Percentiles rank a stretch among this genome's conserved stretches.
Conservation (phyloP, 2,329 filamentous ascomycete genomes). For the Colletotrichum falcatum region DNA sequence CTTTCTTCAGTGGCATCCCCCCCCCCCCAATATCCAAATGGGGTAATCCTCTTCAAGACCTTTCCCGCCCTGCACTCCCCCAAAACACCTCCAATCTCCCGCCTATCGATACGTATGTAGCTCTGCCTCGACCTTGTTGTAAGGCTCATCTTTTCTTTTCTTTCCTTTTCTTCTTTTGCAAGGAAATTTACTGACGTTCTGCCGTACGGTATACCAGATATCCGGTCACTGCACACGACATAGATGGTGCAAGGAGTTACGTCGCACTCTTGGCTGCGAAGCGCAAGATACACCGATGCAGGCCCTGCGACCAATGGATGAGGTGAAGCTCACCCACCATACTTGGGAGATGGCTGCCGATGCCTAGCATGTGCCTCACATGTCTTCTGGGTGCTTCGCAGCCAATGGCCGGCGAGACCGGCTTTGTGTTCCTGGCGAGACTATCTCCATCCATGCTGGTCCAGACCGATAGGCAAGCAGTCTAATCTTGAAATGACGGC, state of each 20-base stretch:
- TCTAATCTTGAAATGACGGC: slow-evolving; percentile 4
- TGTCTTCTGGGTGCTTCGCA: background rate
- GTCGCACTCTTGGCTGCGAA: slow-evolving; percentile 6
- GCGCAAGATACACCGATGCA: background rate
- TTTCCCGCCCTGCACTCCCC: slow-evolving; percentile 19
- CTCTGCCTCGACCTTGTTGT: slow-evolving; percentile 30
- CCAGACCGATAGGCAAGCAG: slow-evolving; percentile 10
- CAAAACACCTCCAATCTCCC: background rate
- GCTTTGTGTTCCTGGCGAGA: slow-evolving; percentile 36
- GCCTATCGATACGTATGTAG: background rate
- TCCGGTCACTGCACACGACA: background rate
- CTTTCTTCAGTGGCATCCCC: slow-evolving; percentile 20
- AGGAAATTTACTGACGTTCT: slow-evolving; percentile 3
- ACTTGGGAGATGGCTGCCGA: background rate
- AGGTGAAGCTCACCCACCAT: background rate
- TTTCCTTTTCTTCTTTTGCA: background rate
- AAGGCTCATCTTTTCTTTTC: slow-evolving; percentile 15
- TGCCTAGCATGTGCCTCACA: slow-evolving; percentile 30
- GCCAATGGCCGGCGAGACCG: slow-evolving; percentile 15
- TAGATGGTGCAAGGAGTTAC: background rate
- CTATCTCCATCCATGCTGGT: slow-evolving; percentile 11
- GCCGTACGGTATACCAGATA: slow-evolving; percentile 1
- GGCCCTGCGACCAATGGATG: background rate
- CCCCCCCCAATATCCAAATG: slow-evolving; percentile 12
- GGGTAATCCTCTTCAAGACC: slow-evolving; percentile 37